These are phyloP conservation scores for Trichoderma atroviride DNA, from an alignment of 2,329 filamentous ascomycete genomes.

Conservation along the genomic window DNA sequence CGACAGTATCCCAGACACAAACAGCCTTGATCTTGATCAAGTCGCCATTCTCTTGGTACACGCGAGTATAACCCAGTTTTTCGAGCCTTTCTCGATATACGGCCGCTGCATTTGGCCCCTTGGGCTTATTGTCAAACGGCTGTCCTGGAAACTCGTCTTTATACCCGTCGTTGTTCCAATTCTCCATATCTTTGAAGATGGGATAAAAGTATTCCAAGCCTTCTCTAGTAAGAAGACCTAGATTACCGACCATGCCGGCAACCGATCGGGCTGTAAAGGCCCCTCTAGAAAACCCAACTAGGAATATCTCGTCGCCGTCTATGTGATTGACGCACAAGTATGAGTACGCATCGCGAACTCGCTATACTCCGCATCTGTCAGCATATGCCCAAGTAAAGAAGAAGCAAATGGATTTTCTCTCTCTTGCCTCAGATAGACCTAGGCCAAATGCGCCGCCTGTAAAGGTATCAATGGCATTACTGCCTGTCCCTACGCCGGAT, in stretches of 20 bases:
- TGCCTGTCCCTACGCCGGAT: slow-evolving; percentile 60
- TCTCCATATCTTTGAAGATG: slow-evolving; percentile 60
- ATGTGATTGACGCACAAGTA: slow-evolving; percentile 65
- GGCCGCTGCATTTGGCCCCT: slow-evolving; percentile 45
- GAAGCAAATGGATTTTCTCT: not conserved
- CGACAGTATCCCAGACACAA: slow-evolving; percentile 53
- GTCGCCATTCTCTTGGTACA: slow-evolving; percentile 44
- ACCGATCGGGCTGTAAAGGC: slow-evolving; percentile 62
- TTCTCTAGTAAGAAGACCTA: slow-evolving; percentile 56
- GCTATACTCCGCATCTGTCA: slow-evolving; percentile 38
- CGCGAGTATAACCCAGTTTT: slow-evolving; percentile 48
- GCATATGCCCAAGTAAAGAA: not conserved
- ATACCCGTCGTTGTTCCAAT: slow-evolving; percentile 52
- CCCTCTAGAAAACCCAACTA: slow-evolving; percentile 61
- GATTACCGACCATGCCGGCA: slow-evolving; percentile 53
- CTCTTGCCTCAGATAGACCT: slow-evolving; percentile 54
- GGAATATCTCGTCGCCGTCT: slow-evolving; percentile 58
- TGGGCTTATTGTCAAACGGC: slow-evolving; percentile 54
- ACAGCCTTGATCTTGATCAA: slow-evolving; percentile 50
- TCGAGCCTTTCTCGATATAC: slow-evolving; percentile 50
- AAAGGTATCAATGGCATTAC: slow-evolving; percentile 52
- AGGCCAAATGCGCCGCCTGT: slow-evolving; percentile 59
- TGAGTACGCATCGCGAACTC: slow-evolving; percentile 62
- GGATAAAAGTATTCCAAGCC: slow-evolving; percentile 59
- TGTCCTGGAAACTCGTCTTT: slow-evolving; percentile 50